Base-by-base conservation (phyloP, 2,329 filamentous ascomycete genomes). In the Delphinella strobiligena region DNA sequence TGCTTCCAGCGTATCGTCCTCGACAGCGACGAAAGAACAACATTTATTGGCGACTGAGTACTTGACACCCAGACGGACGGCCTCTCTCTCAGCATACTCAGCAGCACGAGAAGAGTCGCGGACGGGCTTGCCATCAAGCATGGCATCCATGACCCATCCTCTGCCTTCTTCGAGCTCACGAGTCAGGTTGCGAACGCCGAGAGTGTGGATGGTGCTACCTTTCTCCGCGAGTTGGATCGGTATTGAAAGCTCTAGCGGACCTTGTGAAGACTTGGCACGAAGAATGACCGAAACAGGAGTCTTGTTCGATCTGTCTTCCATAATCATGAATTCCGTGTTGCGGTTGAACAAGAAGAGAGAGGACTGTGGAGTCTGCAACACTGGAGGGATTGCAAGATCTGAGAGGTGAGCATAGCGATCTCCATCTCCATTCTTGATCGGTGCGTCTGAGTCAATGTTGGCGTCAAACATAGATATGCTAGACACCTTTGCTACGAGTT, bases 1-100 rank as follows among this genome's bases (percentile, higher is more conserved):
- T n/a, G n/a, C n/a, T n/a, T n/a, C n/a, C n/a, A n/a, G n/a, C n/a
- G n/a, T n/a, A n/a, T n/a, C n/a, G n/a, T 66, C 61, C 45, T 78
- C 66, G 2, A 82, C 66, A 2, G 82, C 82, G 3, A 86, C 74
- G 46, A 86, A 87, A 0, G 79, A 82, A 50, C 75, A 82, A 71
- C 75, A 82, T 51, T 78, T 81, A 1, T 78, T 74, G 2, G 69
- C 73, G 7, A 86, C 71, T 49, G 83, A 78, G 50, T 75, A 83
- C 41, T 68, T 64, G 10, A 78, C 67, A 0, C 81, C 80, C 0
- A 86, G 62, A 0, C 72, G 63, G 1, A 85, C 76, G 7, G 71
- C 78, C 51, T 86, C 80, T 1, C 70, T 68, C 53, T 80, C 70
- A 0, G 78, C 71, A 51, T 85, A 67, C 34, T 75, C 69, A 7